Evolutionary conservation across 768 basidiomycete genomes (phyloP).

Genomic region (Suillus hirtellus): DNA sequence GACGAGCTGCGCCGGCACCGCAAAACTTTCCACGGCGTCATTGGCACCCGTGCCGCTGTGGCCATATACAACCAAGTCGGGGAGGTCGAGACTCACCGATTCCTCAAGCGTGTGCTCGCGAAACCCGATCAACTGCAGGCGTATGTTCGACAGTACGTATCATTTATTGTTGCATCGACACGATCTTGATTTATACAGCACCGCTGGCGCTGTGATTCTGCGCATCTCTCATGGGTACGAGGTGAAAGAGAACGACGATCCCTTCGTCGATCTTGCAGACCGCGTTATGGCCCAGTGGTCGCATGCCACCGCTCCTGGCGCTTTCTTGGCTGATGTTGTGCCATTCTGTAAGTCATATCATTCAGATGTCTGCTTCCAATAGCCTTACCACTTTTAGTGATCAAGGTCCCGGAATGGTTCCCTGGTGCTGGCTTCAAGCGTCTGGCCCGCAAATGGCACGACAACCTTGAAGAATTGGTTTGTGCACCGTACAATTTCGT

Average conservation of each 20-base stretch:
- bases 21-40: slow-evolving; percentile 38
- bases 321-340: slow-evolving; percentile 52
- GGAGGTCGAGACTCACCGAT: slow-evolving; percentile 42
- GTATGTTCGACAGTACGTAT: slow-evolving; percentile 42
- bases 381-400: slow-evolving; percentile 27
- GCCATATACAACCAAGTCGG: slow-evolving; percentile 36
- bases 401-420: slow-evolving; percentile 54
- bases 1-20: slow-evolving; percentile 44
- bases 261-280: slow-evolving; percentile 52
- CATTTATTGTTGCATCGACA: background rate
- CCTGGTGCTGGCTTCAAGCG: slow-evolving; percentile 57
- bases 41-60: slow-evolving; percentile 42
- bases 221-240: slow-evolving; percentile 57
- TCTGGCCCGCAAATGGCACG: slow-evolving; percentile 53
- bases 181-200: slow-evolving; percentile 27
- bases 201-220: slow-evolving; percentile 54
- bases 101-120: slow-evolving; percentile 41
- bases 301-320: slow-evolving; percentile 46
- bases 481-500: slow-evolving; percentile 56
- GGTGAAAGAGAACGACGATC: slow-evolving; percentile 50
- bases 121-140: slow-evolving; percentile 38
- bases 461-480: slow-evolving; percentile 56
- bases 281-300: slow-evolving; percentile 52
- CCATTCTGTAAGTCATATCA: slow-evolving; percentile 36
- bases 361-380: background rate